These are phyloP conservation scores for Diplotaxis tenuifolia DNA, from an alignment of 345 rosid species.

Conservation along the genomic window DNA sequence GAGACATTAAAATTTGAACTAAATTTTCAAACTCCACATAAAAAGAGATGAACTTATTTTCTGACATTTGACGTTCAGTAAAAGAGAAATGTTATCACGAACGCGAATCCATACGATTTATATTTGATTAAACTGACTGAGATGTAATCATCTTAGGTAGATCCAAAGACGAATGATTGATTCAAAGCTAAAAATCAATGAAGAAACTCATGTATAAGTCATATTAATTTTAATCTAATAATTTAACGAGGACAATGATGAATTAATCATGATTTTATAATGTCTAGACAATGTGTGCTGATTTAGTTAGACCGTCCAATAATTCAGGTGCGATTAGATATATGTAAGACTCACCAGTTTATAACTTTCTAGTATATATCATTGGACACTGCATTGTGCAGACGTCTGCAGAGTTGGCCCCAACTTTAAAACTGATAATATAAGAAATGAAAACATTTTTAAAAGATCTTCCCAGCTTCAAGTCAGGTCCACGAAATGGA, in stretches of 20 bases:
- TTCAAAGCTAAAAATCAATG: too few relatives aligned
- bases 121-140: too few relatives aligned
- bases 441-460: not conserved
- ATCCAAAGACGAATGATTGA: too few relatives aligned
- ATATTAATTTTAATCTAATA: not conserved
- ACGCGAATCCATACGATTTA: too few relatives aligned
- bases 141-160: too few relatives aligned
- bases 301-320: slow-evolving; percentile 29
- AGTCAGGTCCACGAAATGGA: slow-evolving; percentile 22
- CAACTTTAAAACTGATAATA: slow-evolving; percentile 28
- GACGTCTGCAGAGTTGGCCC: slow-evolving; percentile 27
- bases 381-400: slow-evolving; percentile 20
- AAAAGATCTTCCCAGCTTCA: slow-evolving; percentile 21
- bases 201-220: not conserved
- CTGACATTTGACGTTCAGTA: not conserved
- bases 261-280: not conserved
- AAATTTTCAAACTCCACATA: too few relatives aligned
- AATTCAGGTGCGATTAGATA: slow-evolving; percentile 29
- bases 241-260: not conserved
- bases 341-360: not conserved
- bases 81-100: not conserved
- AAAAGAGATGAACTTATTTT: not conserved
- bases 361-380: not conserved
- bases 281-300: slow-evolving; percentile 18
- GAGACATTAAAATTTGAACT: too few relatives aligned